A percentile compares a stretch with the other conserved stretches of the same genome.
These are phyloP conservation scores for Penicillium frequentans DNA, from an alignment of 2,329 filamentous ascomycete genomes.

Conservation along the genomic window DNA sequence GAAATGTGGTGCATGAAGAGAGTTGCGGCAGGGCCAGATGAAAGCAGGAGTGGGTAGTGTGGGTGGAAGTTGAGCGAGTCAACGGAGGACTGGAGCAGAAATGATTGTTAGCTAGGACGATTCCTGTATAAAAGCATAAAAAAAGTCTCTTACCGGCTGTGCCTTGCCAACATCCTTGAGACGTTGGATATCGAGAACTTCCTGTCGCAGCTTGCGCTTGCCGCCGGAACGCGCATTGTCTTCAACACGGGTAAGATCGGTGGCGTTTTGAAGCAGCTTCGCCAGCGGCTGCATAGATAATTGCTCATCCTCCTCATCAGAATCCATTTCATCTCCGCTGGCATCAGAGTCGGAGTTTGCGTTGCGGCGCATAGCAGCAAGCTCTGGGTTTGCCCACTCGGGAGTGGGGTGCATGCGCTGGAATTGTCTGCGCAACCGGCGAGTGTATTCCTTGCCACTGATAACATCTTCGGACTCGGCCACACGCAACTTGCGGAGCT, in stretches of 20 bases:
- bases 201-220: constrained; percentile 74
- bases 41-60: constrained; percentile 81
- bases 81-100: constrained; percentile 60
- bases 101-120: constrained; percentile 6
- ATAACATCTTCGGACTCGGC: constrained; percentile 83
- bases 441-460: constrained; percentile 80
- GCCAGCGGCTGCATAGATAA: constrained; percentile 76
- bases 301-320: constrained; percentile 59
- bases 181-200: constrained; percentile 86
- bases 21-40: constrained; percentile 80
- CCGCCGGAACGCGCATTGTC: constrained; percentile 53
- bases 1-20: constrained; percentile 88
- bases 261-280: constrained; percentile 73
- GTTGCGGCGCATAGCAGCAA: constrained; percentile 49
- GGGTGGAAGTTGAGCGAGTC: constrained; percentile 88
- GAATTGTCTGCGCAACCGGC: constrained; percentile 75
- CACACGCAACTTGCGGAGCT: constrained; percentile 78
- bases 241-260: constrained; percentile 59
- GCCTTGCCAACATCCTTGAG: constrained; percentile 79
- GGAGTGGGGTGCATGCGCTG: constrained; percentile 62
- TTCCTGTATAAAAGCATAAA: not conserved
- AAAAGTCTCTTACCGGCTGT: constrained; percentile 58
- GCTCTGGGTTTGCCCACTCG: constrained; percentile 58
- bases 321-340: constrained; percentile 57
- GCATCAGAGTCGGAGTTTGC: constrained; percentile 30